These are phyloP conservation scores for Saccharomycopsis hybrid DNA, from an alignment of 1,139 yeast genomes.

Conservation along the genomic window DNA sequence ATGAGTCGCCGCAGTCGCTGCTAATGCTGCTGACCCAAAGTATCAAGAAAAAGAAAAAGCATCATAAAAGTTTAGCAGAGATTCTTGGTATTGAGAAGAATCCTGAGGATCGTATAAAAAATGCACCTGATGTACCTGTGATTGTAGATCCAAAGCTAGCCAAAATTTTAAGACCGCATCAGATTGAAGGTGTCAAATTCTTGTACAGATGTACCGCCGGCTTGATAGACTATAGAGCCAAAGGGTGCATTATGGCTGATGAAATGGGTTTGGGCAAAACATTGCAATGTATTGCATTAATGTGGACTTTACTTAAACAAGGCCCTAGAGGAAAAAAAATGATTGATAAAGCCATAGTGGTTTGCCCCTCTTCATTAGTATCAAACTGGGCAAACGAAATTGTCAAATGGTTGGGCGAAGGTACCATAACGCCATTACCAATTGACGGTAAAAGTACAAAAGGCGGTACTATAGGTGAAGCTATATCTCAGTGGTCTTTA, in stretches of 20 bases:
- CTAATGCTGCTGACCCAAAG: no score
- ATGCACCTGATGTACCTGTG: slow-evolving; percentile 77
- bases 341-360: slow-evolving; percentile 86
- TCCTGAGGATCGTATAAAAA: slow-evolving; percentile 37
- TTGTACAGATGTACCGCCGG: slow-evolving; percentile 90
- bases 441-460: slow-evolving; percentile 83
- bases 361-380: slow-evolving; percentile 92
- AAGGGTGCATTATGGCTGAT: slow-evolving; percentile 99
- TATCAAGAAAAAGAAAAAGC: slow-evolving; percentile 30
- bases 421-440: slow-evolving; percentile 80
- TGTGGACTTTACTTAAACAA: slow-evolving; percentile 92
- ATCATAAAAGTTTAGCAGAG: slow-evolving; percentile 70
- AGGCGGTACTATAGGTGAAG: slow-evolving; percentile 56
- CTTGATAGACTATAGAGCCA: slow-evolving; percentile 73
- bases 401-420: slow-evolving; percentile 93
- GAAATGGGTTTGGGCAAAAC: slow-evolving; percentile 99
- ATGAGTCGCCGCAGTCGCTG: no score
- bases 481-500: slow-evolving; percentile 79
- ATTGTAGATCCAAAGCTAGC: slow-evolving; percentile 89
- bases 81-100: slow-evolving; percentile 63
- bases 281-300: slow-evolving; percentile 79
- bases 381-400: slow-evolving; percentile 98
- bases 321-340: slow-evolving; percentile 85
- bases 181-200: slow-evolving; percentile 90
- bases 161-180: slow-evolving; percentile 89